A percentile compares a stretch with the other conserved stretches of the same genome.
phyloP scores from a whole-genome alignment of 1,284 basidiomycete species.

The Thecaphora frezii region DNA sequence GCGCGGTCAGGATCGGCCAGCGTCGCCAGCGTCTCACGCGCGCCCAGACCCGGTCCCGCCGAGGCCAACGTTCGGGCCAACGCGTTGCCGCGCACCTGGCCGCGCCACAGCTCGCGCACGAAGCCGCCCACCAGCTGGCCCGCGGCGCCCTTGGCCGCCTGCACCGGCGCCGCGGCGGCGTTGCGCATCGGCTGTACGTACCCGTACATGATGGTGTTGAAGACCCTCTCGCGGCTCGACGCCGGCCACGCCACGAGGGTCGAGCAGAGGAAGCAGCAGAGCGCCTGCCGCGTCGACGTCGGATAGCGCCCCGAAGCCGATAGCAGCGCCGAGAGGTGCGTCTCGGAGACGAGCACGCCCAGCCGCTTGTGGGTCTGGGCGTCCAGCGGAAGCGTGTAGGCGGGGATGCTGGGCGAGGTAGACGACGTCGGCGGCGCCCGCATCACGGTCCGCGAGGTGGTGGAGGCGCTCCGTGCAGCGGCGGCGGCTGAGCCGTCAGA shows the following conservation, averaged over 20 bases:
- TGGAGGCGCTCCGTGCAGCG: background rate
- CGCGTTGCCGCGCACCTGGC: conserved; percentile 42
- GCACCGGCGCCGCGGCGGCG: background rate
- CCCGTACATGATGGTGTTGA: conserved; percentile 32
- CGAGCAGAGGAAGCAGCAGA: conserved; percentile 49
- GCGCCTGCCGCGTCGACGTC: conserved; percentile 34
- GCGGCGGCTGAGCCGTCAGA: background rate
- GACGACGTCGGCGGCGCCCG: background rate
- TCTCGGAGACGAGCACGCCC: conserved; percentile 31
- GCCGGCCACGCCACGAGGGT: conserved; percentile 45
- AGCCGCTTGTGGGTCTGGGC: conserved; percentile 36
- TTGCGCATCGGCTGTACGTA: conserved; percentile 1
- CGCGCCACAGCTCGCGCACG: conserved; percentile 55
- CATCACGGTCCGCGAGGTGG: background rate
- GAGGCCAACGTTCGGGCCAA: conserved; percentile 36
- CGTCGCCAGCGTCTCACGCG: conserved; percentile 19
- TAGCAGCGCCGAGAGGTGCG: conserved; percentile 42
- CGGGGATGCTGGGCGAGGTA: conserved; percentile 1
- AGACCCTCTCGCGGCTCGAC: conserved; percentile 24
- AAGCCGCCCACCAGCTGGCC: conserved; percentile 11
- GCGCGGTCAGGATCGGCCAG: conserved; percentile 6
- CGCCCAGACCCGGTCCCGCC: conserved; percentile 15
- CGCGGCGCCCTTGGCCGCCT: background rate
- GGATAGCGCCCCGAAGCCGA: conserved; percentile 43
- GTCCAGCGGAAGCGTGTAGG: conserved; percentile 7